A percentile compares a stretch with the other conserved stretches of the same genome.
phyloP scores from a whole-genome alignment of 371 early-diverging fungal genomes.

The Zancudomyces culisetae region DNA sequence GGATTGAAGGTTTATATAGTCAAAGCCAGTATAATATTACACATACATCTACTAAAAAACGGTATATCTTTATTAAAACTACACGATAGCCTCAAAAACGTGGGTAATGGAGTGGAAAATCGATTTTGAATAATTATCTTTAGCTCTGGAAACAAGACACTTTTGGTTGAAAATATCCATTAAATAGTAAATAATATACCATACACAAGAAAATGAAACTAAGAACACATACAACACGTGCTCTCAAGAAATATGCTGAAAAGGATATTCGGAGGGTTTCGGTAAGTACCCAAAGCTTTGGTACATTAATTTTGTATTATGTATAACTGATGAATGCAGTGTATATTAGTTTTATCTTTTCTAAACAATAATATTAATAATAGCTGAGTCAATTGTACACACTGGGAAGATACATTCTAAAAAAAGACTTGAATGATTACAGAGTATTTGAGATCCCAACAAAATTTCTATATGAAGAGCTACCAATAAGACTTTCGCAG shows the following conservation, averaged over 20 bases:
- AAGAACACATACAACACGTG: neutral
- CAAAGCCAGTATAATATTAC: too few relatives aligned
- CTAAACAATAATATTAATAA: neutral
- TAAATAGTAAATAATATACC: too few relatives aligned
- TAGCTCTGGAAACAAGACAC: too few relatives aligned
- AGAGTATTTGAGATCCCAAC: slow-evolving; percentile 26
- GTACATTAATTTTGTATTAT: neutral
- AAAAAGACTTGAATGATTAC: slow-evolving; percentile 12
- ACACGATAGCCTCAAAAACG: too few relatives aligned
- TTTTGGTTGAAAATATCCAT: too few relatives aligned
- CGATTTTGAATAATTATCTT: too few relatives aligned
- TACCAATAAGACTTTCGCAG: slow-evolving; percentile 48
- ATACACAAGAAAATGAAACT: neutral
- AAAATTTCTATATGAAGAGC: slow-evolving; percentile 39
- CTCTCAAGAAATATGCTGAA: neutral
- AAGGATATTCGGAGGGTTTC: slow-evolving; percentile 22
- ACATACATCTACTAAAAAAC: too few relatives aligned
- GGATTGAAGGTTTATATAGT: too few relatives aligned
- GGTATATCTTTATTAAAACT: too few relatives aligned
- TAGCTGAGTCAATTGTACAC: slow-evolving; percentile 25
- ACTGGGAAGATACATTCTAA: slow-evolving; percentile 18
- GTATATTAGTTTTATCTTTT: neutral
- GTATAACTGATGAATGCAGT: neutral
- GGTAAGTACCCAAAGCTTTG: slow-evolving; percentile 4
- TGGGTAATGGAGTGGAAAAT: too few relatives aligned